Evolutionary conservation across 306 rosid genomes (phyloP).

Genomic region (Herpetospermum pedunculosum): DNA sequence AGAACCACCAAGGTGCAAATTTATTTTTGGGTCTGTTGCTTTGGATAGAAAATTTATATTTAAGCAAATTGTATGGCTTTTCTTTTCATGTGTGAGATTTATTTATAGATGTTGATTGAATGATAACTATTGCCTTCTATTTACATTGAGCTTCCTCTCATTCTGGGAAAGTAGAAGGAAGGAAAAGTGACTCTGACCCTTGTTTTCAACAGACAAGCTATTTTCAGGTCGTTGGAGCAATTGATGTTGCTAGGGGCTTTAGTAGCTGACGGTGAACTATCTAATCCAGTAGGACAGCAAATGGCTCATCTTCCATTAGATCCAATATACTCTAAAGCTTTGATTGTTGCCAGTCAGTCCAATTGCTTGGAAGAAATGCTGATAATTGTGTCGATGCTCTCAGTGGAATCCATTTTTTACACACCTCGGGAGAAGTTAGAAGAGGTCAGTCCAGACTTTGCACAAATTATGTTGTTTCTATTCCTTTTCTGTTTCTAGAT

Average conservation of each 20-base stretch:
- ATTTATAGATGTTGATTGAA: background rate
- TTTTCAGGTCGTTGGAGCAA: conserved; percentile 80
- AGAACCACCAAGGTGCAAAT: conserved; percentile 60
- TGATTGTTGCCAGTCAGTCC: conserved; percentile 65
- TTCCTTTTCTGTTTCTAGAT: background rate
- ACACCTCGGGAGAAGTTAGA: conserved; percentile 59
- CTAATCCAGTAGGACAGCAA: conserved; percentile 73
- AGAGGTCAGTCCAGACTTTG: conserved; percentile 37
- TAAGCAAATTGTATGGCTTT: background rate
- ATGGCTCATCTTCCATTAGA: conserved; percentile 86
- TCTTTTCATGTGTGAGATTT: background rate
- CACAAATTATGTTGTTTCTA: background rate
- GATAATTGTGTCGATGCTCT: conserved; percentile 75
- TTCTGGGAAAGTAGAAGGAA: background rate
- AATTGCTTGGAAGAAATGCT: conserved; percentile 93
- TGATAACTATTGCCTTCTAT: background rate
- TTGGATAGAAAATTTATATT: no score
- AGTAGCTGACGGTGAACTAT: conserved; percentile 62
- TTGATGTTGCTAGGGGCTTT: conserved; percentile 72
- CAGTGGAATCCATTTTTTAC: conserved; percentile 85
- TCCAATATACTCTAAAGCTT: conserved; percentile 78
- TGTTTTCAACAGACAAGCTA: conserved; percentile 56
- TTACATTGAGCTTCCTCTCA: background rate
- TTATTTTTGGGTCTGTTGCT: background rate
- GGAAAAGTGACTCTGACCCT: background rate